Evolutionary conservation across 805 yeast species (phyloP).

Genomic region (Ogataea allantospora): DNA sequence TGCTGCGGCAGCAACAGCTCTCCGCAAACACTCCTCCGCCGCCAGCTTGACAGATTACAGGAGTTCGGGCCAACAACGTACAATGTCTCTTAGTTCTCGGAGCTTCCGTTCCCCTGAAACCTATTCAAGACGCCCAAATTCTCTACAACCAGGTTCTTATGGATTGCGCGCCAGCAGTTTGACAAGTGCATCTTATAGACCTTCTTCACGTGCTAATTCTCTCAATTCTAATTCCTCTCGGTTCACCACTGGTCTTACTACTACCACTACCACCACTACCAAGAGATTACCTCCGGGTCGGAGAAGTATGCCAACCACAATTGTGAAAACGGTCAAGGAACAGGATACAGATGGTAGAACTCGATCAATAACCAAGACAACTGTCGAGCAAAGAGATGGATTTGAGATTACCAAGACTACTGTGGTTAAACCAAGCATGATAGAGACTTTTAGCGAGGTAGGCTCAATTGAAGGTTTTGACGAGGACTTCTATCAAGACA

Average conservation of each 20-base stretch:
- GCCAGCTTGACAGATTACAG: slow-evolving; percentile 10
- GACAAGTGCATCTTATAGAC: slow-evolving; percentile 15
- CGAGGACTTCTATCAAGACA: slow-evolving; percentile 22
- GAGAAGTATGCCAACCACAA: slow-evolving; percentile 25
- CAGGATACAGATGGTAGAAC: slow-evolving; percentile 52
- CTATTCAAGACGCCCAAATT: slow-evolving; percentile 24
- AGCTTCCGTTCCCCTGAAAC: slow-evolving; percentile 25
- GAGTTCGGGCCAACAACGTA: slow-evolving; percentile 15
- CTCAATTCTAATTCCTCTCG: slow-evolving; percentile 24
- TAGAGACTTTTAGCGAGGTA: slow-evolving; percentile 18
- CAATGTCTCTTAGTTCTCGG: slow-evolving; percentile 35
- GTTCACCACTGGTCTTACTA: slow-evolving; percentile 27
- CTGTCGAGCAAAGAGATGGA: slow-evolving; percentile 48
- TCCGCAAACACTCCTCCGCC: slow-evolving; percentile 24
- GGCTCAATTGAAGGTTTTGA: slow-evolving; percentile 25
- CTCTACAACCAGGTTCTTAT: slow-evolving; percentile 25
- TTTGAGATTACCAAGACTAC: slow-evolving; percentile 49
- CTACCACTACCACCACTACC: slow-evolving; percentile 32
- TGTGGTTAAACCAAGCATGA: slow-evolving; percentile 34
- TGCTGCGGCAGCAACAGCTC: slow-evolving; percentile 34
- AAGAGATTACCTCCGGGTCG: slow-evolving; percentile 23
- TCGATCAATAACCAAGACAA: slow-evolving; percentile 52
- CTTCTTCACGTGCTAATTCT: slow-evolving; percentile 27
- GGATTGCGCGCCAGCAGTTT: slow-evolving; percentile 25
- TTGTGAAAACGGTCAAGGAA: slow-evolving; percentile 50